Conservation (phyloP, 768 basidiomycete species). For the Lactarius vividus region DNA sequence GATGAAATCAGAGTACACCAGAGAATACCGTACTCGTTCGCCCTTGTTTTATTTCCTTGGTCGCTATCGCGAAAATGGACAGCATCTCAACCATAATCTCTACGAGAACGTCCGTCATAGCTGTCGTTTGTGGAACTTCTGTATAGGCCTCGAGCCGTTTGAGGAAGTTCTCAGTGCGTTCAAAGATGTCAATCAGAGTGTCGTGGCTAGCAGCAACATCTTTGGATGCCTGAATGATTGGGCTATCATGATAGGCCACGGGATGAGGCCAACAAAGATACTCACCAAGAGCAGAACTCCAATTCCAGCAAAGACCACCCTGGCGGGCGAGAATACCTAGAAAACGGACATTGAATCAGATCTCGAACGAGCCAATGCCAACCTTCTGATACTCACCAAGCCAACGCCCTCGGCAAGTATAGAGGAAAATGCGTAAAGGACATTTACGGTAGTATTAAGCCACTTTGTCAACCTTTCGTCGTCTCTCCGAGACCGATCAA, state of each 20-base stretch:
- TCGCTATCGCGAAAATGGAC: background rate
- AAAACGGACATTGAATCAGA: background rate
- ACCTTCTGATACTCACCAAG: background rate
- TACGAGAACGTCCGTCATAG: background rate
- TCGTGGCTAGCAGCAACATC: background rate
- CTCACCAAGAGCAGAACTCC: background rate
- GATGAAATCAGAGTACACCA: background rate
- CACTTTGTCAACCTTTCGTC: background rate
- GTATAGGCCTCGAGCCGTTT: slow-evolving; percentile 5
- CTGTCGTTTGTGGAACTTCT: background rate
- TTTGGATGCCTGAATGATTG: background rate
- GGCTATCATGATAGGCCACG: background rate
- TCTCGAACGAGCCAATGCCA: background rate
- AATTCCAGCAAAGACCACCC: background rate
- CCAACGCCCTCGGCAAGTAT: background rate
- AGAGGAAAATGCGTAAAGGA: background rate
- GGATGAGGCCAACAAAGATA: background rate
- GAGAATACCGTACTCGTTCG: background rate
- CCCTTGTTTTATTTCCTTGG: background rate
- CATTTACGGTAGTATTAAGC: background rate
- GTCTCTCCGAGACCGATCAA: background rate
- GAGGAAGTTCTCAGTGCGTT: background rate
- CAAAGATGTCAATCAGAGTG: background rate
- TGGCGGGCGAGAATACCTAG: background rate
- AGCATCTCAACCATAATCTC: slow-evolving; percentile 3